These are phyloP conservation scores for Fraxinus latifolia DNA, from an alignment of 305 asterid genomes.

Conservation along the genomic window DNA sequence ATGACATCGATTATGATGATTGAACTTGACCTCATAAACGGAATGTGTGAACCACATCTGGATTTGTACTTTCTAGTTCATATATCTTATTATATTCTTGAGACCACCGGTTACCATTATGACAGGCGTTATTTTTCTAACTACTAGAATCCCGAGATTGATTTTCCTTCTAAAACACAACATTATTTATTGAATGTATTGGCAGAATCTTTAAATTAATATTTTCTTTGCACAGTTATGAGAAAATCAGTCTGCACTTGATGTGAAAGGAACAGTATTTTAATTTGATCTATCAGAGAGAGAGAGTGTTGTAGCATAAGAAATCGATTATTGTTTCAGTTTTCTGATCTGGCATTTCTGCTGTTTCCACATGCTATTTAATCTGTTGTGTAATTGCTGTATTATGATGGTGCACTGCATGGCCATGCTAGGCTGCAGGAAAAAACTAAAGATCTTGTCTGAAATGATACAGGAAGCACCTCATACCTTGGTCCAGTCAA, in stretches of 20 bases:
- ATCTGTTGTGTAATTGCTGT: background rate
- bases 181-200: background rate
- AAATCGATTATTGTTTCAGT: background rate
- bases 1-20: background rate
- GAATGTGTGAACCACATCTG: background rate
- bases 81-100: background rate
- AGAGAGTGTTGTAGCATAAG: background rate
- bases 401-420: background rate
- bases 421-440: background rate
- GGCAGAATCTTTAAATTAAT: background rate
- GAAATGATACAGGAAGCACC: conserved; percentile 54
- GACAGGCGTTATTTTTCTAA: background rate
- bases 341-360: conserved; percentile 1
- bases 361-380: background rate
- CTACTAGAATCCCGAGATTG: background rate
- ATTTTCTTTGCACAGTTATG: background rate
- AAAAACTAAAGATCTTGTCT: conserved; percentile 16
- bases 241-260: background rate
- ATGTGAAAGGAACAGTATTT: background rate
- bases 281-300: background rate
- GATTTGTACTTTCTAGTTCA: background rate
- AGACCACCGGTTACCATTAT: background rate
- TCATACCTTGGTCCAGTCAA: conserved; percentile 30
- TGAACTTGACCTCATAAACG: background rate
- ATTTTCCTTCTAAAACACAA: background rate